Conservation (phyloP, 306 rosid species). For the Cajanus cajan region DNA sequence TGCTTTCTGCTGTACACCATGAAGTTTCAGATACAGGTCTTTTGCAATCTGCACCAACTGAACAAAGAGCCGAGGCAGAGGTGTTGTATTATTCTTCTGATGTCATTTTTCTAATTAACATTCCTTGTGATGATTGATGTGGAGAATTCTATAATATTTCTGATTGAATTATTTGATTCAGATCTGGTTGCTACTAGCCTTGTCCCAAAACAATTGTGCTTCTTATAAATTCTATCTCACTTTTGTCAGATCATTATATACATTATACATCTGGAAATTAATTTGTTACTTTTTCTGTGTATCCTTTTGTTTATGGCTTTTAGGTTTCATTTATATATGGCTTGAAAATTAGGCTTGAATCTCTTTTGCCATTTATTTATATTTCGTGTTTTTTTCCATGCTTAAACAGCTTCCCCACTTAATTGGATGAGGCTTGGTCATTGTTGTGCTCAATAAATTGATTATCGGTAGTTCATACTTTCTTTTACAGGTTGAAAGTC, state of each 20-base stretch:
- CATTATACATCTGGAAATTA: neutral
- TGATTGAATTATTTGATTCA: neutral
- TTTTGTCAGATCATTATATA: neutral
- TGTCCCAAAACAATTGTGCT: neutral
- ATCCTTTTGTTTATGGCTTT: neutral
- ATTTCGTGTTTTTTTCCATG: neutral
- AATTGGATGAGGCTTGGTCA: neutral
- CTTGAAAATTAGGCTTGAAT: neutral
- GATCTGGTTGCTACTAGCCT: neutral
- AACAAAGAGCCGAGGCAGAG: conserved; percentile 50
- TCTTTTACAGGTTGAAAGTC: conserved; percentile 61
- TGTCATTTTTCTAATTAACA: conserved; percentile 8
- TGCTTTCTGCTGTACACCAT: conserved; percentile 66
- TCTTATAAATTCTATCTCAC: neutral
- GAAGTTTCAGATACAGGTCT: conserved; percentile 46
- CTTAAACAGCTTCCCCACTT: neutral
- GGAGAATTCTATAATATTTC: conserved; percentile 13
- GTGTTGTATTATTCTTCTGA: conserved; percentile 32
- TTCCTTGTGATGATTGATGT: conserved; percentile 9
- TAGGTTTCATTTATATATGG: neutral
- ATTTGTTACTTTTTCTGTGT: neutral
- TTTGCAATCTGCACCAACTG: conserved; percentile 53
- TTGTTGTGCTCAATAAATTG: conserved; percentile 19
- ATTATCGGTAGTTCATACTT: neutral
- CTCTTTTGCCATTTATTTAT: neutral